These are phyloP conservation scores for Wickerhamiella lipophila DNA, from an alignment of 805 yeast species.

Conservation along the genomic window DNA sequence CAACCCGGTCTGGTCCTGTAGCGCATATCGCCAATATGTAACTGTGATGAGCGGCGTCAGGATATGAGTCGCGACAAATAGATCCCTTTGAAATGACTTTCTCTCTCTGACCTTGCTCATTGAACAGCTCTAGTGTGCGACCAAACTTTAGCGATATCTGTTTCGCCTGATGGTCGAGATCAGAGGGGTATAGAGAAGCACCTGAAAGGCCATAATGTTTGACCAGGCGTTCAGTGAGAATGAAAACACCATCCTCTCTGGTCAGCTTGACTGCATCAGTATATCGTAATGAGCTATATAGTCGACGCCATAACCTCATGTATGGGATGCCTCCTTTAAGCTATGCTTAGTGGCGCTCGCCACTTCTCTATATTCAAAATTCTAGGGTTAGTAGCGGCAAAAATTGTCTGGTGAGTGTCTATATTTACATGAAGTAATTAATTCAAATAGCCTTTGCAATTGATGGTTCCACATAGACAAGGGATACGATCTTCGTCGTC, in stretches of 20 bases:
- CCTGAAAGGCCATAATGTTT: background rate
- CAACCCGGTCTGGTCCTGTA: constrained; percentile 36
- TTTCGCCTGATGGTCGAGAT: background rate
- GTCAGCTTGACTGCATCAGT: background rate
- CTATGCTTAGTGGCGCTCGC: background rate
- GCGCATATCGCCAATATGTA: constrained; percentile 47
- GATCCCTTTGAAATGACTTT: constrained; percentile 89
- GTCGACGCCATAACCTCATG: background rate
- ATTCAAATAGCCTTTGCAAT: constrained; percentile 85
- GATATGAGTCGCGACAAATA: constrained; percentile 67
- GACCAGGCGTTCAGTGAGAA: background rate
- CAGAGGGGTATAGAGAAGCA: background rate
- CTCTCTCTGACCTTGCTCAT: background rate
- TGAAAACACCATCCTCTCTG: background rate
- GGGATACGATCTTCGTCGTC: constrained; percentile 75
- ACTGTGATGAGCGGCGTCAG: constrained; percentile 60
- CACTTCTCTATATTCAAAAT: too few species aligned
- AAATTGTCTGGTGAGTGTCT: too few species aligned
- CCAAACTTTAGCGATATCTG: background rate
- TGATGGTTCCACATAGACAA: constrained; percentile 91
- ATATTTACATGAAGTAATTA: constrained; percentile 26
- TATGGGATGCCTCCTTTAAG: too few species aligned
- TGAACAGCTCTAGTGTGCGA: background rate
- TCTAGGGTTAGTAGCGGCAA: too few species aligned
- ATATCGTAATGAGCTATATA: background rate